phyloP scores from a whole-genome alignment of 305 asterid genomes.

The Fraxinus ornus region DNA sequence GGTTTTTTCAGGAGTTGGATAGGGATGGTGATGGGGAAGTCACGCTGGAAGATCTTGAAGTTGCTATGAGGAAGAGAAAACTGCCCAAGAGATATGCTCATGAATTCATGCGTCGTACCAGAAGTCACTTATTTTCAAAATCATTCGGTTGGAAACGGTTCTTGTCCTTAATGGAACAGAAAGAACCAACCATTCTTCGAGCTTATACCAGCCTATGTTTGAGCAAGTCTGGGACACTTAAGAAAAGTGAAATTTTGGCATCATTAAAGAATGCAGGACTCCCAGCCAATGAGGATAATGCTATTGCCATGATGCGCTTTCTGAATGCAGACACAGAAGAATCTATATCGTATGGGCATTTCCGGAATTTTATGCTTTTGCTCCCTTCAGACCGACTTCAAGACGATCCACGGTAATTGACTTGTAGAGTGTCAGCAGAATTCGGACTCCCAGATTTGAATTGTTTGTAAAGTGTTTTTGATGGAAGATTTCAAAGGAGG shows the following conservation, averaged over 20 bases:
- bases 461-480: neutral
- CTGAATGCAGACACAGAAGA: slow-evolving; percentile 84
- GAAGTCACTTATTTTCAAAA: slow-evolving; percentile 82
- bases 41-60: slow-evolving; percentile 90
- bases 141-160: slow-evolving; percentile 99
- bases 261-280: slow-evolving; percentile 90
- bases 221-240: slow-evolving; percentile 93
- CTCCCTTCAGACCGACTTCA: slow-evolving; percentile 96
- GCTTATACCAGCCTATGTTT: slow-evolving; percentile 96
- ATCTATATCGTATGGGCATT: slow-evolving; percentile 96
- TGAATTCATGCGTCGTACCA: slow-evolving; percentile 88
- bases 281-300: slow-evolving; percentile 97
- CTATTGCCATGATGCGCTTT: slow-evolving; percentile 99
- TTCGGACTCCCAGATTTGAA: neutral
- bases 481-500: neutral
- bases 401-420: slow-evolving; percentile 89
- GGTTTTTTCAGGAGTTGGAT: slow-evolving; percentile 94
- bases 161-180: slow-evolving; percentile 92
- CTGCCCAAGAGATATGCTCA: slow-evolving; percentile 86
- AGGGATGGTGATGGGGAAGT: slow-evolving; percentile 98
- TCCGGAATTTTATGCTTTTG: slow-evolving; percentile 91
- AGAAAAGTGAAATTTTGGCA: slow-evolving; percentile 87
- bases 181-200: slow-evolving; percentile 93
- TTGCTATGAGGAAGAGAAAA: slow-evolving; percentile 91
- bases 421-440: neutral